Evolutionary conservation across 139 green algal genomes (phyloP).

Genomic region (Chlorella sp.): DNA sequence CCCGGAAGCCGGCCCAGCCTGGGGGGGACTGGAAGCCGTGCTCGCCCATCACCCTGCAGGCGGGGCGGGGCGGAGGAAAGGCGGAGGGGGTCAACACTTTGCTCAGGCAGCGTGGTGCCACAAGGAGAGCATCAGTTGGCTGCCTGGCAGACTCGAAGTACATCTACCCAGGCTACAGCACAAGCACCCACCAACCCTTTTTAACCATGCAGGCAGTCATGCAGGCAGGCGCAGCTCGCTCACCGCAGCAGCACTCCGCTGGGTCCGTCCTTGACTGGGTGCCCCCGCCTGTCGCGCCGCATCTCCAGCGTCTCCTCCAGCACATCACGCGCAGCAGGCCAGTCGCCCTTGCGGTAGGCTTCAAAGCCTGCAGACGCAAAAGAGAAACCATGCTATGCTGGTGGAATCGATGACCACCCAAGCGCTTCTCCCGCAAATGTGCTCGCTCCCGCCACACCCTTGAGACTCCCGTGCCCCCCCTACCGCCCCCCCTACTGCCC

Average conservation of each 20-base stretch:
- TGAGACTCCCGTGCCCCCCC: too few relatives aligned
- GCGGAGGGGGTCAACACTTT: background rate
- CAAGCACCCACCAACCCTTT: too few relatives aligned
- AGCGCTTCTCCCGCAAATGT: too few relatives aligned
- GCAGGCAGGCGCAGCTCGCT: background rate
- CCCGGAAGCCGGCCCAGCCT: conserved; percentile 83
- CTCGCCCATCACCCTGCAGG: conserved; percentile 67
- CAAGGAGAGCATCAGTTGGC: too few relatives aligned
- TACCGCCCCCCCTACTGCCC: too few relatives aligned
- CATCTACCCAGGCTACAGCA: too few relatives aligned
- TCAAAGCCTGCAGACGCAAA: conserved; percentile 31
- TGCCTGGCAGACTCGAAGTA: too few relatives aligned
- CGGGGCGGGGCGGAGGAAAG: background rate
- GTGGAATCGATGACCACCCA: too few relatives aligned
- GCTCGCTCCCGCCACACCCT: too few relatives aligned
- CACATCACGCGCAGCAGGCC: conserved; percentile 56
- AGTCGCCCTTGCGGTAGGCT: conserved; percentile 80
- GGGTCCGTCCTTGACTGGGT: conserved; percentile 69
- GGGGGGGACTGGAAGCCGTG: conserved; percentile 67
- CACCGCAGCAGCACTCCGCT: conserved; percentile 71
- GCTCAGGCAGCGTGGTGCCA: background rate
- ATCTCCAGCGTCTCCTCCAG: conserved; percentile 62
- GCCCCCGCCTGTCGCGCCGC: conserved; percentile 31
- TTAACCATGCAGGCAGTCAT: too few relatives aligned
- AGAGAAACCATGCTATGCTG: background rate